phyloP scores from a whole-genome alignment of 106 monocot genomes.

The Allium fistulosum region DNA sequence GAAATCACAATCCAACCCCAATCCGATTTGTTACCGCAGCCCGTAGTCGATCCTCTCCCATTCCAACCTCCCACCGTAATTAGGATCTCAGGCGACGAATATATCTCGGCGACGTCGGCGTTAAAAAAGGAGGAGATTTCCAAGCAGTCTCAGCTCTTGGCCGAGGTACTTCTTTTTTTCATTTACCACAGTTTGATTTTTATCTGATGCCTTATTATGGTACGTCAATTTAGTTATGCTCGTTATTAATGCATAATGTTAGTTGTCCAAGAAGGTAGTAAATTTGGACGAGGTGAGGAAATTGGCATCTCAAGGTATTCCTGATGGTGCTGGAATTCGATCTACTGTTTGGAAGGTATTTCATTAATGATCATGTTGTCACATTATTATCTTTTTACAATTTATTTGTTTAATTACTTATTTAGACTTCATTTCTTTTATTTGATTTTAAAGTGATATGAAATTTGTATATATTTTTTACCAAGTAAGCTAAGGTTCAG shows the following conservation, averaged over 20 bases:
- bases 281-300: slow-evolving; percentile 56
- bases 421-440: neutral
- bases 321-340: slow-evolving; percentile 68
- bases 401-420: neutral
- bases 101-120: neutral
- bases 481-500: too few relatives aligned
- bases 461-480: too few relatives aligned
- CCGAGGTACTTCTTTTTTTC: slow-evolving; percentile 27
- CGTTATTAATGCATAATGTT: neutral
- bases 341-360: slow-evolving; percentile 83
- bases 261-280: slow-evolving; percentile 72
- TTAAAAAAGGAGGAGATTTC: slow-evolving; percentile 57
- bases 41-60: neutral
- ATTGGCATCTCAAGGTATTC: slow-evolving; percentile 67
- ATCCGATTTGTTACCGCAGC: neutral
- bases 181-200: neutral
- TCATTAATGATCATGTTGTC: neutral
- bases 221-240: neutral
- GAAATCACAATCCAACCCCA: neutral
- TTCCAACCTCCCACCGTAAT: slow-evolving; percentile 1
- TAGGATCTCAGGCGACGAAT: neutral
- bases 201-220: neutral
- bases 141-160: slow-evolving; percentile 56
- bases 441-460: neutral
- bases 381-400: neutral